phyloP scores from a whole-genome alignment of 2,329 filamentous ascomycete genomes.

The Nothophaeocryptopus gaeumannii region DNA sequence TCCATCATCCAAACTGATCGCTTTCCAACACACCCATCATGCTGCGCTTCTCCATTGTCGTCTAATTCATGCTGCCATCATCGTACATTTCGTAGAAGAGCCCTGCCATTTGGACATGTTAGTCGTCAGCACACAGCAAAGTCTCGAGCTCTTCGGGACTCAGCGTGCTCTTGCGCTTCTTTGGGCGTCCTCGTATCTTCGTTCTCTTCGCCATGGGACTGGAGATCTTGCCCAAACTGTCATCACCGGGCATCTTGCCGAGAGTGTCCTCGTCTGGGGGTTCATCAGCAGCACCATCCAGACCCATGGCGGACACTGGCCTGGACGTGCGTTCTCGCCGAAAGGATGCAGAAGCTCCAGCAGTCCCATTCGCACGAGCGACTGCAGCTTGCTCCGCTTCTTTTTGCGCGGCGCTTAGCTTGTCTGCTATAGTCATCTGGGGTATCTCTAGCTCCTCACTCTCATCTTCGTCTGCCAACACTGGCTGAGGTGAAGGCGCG shows the following conservation, averaged over 20 bases:
- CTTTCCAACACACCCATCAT: too few relatives aligned
- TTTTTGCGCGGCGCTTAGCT: conserved; percentile 44
- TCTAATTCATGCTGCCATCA: too few relatives aligned
- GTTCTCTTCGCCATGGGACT: conserved; percentile 41
- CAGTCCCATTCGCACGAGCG: conserved; percentile 16
- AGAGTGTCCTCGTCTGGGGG: conserved; percentile 23
- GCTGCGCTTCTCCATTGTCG: too few relatives aligned
- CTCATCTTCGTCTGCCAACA: conserved; percentile 34
- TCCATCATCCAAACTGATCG: too few relatives aligned
- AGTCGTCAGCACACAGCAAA: conserved; percentile 37
- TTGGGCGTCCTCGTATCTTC: conserved; percentile 56
- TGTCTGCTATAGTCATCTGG: conserved; percentile 45
- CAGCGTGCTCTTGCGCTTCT: conserved; percentile 68
- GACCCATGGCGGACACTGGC: conserved; percentile 14
- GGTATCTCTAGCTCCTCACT: conserved; percentile 26
- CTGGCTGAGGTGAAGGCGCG: conserved; percentile 1
- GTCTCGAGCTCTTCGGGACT: conserved; percentile 72
- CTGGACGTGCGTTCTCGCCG: background rate
- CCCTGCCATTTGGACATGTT: too few relatives aligned
- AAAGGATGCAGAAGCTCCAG: background rate
- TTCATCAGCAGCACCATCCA: conserved; percentile 28
- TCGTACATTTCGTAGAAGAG: too few relatives aligned
- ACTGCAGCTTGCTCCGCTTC: conserved; percentile 45
- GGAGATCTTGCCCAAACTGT: conserved; percentile 42
- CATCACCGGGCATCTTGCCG: conserved; percentile 15